Base-by-base conservation (phyloP, 352 stramenopile genomes). In the Phytopythium cucurbitacearum region DNA sequence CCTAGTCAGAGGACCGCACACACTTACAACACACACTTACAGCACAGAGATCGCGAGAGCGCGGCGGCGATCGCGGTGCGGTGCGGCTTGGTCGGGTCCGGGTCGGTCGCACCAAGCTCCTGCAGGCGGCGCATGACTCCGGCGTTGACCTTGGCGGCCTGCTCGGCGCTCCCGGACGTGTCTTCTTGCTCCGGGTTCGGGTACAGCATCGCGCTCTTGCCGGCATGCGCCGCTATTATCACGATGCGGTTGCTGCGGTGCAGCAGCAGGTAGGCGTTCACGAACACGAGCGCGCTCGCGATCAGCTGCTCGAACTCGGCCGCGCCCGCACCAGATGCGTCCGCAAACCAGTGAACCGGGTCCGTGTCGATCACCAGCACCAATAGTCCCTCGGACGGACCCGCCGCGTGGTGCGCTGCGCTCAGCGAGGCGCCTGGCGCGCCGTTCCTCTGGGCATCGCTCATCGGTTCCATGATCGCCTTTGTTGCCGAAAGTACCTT, bases 231-330 rank as follows among this genome's bases (percentile, higher is more conserved):
- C 0, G 84, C 84, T 57, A 94, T 78, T 48, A 94, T 78, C 49
- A 92, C 77, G 55, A 94, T 87, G 41, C 80, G 80, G 57, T 94
- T 94, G 66, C 76, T 94, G 53, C 84, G 80, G 51, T 92, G 80
- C 40, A 92, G 77, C 51, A 94, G 62, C 60, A 94, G 64, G 65
- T 92, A 94, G 57, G 84, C 83, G 62, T 91, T 94, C 56, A 92
- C 82, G 51, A 91, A 94, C 65, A 94, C 79, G 45, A 94, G 75
- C 42, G 71, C 72, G 59, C 76, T 89, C 8, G 79, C 76, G 43
- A 94, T 78, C 38, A 90, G 69, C 59, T 86, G 73, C 71, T 89
- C 71, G 37, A 87, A 72, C 53, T 69, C 69, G 43, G 21, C 48
- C 16, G 56, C 59, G 54, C 43, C 60, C 57, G 37, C 64, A 55